A percentile compares a stretch with the other conserved stretches of the same genome.
Evolutionary conservation across 441 rosid genomes (phyloP).

Genomic region (Pelargonium australe): DNA sequence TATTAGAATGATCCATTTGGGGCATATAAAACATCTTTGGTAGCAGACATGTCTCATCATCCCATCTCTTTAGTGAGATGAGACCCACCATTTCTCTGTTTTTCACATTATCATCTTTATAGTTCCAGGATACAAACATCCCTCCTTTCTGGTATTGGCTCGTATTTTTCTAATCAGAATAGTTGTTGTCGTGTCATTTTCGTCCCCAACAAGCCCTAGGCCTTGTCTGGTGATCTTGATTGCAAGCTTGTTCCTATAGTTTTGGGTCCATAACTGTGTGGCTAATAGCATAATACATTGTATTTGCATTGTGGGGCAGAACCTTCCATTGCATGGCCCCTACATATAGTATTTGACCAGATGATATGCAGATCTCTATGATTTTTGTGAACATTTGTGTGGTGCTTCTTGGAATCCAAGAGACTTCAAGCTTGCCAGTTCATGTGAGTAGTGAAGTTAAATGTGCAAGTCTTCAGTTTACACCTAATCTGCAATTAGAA

Average conservation of each 20-base stretch:
- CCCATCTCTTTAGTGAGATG: constrained; percentile 20
- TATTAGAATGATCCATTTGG: not conserved
- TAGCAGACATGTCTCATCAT: constrained; percentile 24
- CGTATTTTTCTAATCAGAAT: constrained; percentile 15
- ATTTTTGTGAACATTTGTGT: too few relatives aligned
- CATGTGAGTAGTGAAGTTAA: too few relatives aligned
- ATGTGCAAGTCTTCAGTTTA: too few relatives aligned
- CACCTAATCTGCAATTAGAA: too few relatives aligned
- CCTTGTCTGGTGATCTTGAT: constrained; percentile 20
- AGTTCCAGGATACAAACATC: constrained; percentile 22
- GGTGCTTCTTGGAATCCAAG: too few relatives aligned
- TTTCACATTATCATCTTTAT: constrained; percentile 16
- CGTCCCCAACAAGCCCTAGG: constrained; percentile 11
- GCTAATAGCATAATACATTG: constrained; percentile 14
- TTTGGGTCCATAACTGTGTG: constrained; percentile 21
- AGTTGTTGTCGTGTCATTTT: constrained; percentile 26
- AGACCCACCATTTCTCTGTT: constrained; percentile 17
- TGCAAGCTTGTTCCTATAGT: constrained; percentile 16
- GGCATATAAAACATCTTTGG: not conserved
- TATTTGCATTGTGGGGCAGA: constrained; percentile 12
- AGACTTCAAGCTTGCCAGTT: too few relatives aligned
- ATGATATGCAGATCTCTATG: not conserved
- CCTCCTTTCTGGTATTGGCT: constrained; percentile 21
- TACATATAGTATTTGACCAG: constrained; percentile 20
- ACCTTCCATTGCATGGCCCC: constrained; percentile 16